Conservation (phyloP, 2,329 filamentous ascomycete species). For the Orbilia brochopaga region DNA sequence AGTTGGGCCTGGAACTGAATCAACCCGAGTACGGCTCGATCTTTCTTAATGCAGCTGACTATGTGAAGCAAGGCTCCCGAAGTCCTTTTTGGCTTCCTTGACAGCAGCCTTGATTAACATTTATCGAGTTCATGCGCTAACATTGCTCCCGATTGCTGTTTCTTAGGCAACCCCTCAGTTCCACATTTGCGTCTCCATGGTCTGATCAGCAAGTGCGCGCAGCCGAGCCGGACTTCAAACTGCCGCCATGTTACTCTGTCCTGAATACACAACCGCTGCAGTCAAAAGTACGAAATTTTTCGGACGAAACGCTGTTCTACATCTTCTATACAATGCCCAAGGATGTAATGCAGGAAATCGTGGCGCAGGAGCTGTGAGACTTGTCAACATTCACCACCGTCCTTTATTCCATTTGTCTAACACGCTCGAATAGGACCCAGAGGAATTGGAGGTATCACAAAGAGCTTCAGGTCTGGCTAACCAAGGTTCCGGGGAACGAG, state of each 20-base stretch:
- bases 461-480: slow-evolving; percentile 64
- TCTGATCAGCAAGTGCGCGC: slow-evolving; percentile 66
- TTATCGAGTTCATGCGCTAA: slow-evolving; percentile 48
- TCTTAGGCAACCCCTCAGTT: slow-evolving; percentile 64
- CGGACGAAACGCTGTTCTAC: slow-evolving; percentile 70
- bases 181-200: slow-evolving; percentile 70
- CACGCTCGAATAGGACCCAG: slow-evolving; percentile 48
- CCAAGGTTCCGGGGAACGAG: slow-evolving; percentile 61
- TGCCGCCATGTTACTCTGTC: slow-evolving; percentile 70
- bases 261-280: slow-evolving; percentile 69
- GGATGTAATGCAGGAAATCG: slow-evolving; percentile 70
- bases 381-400: background rate
- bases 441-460: slow-evolving; percentile 64
- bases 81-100: slow-evolving; percentile 45
- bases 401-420: background rate
- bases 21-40: slow-evolving; percentile 64
- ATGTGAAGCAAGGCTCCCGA: slow-evolving; percentile 50
- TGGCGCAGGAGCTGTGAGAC: slow-evolving; percentile 66
- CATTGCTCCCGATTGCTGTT: slow-evolving; percentile 50
- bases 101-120: slow-evolving; percentile 30
- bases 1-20: slow-evolving; percentile 69
- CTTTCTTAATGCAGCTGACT: slow-evolving; percentile 30
- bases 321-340: slow-evolving; percentile 73
- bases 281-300: slow-evolving; percentile 66
- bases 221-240: slow-evolving; percentile 68